Conservation (phyloP, 2,329 filamentous ascomycete species). For the Xylaria sp. region DNA sequence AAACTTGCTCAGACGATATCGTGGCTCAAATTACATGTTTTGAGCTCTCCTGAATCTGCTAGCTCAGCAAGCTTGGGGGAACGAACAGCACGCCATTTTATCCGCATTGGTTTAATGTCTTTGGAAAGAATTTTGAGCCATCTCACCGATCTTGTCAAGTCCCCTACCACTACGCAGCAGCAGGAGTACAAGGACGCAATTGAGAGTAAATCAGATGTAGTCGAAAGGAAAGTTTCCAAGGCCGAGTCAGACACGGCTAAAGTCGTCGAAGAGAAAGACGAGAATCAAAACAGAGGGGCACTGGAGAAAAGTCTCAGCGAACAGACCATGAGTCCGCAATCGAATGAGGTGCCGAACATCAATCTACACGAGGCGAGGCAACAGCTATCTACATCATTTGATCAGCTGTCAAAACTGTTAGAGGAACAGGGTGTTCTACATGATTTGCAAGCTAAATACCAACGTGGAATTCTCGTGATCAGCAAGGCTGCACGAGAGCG, state of each 20-base stretch:
- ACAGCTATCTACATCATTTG: constrained; percentile 25
- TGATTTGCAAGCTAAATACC: constrained; percentile 12
- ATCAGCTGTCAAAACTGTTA: constrained; percentile 22
- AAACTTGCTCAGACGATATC: constrained; percentile 21
- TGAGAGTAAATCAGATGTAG: neutral
- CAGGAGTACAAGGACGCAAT: neutral
- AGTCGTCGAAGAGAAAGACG: constrained; percentile 4
- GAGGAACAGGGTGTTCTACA: constrained; percentile 27
- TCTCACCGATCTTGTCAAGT: constrained; percentile 7
- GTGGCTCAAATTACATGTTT: constrained; percentile 14
- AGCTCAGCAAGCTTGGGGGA: neutral
- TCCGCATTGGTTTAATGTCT: constrained; percentile 21
- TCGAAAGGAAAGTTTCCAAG: neutral
- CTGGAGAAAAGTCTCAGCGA: constrained; percentile 5
- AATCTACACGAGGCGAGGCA: constrained; percentile 4
- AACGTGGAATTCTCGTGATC: constrained; percentile 1
- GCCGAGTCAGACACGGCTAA: neutral
- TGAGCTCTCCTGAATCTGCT: neutral
- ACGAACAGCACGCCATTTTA: constrained; percentile 12
- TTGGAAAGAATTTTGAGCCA: constrained; percentile 11
- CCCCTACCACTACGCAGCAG: neutral
- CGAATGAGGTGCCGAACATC: neutral
- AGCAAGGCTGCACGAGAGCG: constrained; percentile 7
- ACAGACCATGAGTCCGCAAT: constrained; percentile 15
- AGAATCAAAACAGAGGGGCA: constrained; percentile 8